These are phyloP conservation scores for Wallemia mellicola DNA, from an alignment of 1,284 basidiomycete genomes.

Conservation along the genomic window DNA sequence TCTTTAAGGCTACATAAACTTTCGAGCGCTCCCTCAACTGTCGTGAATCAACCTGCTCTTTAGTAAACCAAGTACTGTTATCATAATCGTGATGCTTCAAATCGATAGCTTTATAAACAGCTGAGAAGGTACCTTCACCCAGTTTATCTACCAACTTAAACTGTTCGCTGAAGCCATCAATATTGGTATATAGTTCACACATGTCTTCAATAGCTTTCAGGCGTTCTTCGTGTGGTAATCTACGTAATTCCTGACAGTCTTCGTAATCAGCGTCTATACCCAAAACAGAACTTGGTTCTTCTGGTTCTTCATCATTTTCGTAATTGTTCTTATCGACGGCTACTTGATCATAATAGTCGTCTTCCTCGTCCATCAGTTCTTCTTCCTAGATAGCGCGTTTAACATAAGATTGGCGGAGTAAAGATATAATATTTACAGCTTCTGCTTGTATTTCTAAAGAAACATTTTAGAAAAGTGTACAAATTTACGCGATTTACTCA, in stretches of 20 bases:
- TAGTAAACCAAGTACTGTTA: conserved; percentile 43
- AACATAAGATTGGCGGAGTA: background rate
- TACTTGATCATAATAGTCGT: background rate
- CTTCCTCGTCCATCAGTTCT: background rate
- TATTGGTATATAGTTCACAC: conserved; percentile 19
- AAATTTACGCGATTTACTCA: no score
- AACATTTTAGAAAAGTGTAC: no score
- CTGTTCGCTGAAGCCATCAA: conserved; percentile 31
- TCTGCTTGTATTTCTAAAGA: background rate
- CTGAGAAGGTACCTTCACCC: conserved; percentile 89
- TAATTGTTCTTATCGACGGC: background rate
- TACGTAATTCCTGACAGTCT: conserved; percentile 12
- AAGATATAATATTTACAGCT: background rate
- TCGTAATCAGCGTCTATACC: conserved; percentile 13
- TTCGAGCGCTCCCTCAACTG: background rate
- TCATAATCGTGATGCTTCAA: conserved; percentile 40
- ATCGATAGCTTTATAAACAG: conserved; percentile 90
- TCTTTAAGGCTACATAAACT: conserved; percentile 72
- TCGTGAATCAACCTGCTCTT: conserved; percentile 17
- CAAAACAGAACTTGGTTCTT: background rate
- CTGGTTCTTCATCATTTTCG: background rate
- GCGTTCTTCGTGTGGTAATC: conserved; percentile 29
- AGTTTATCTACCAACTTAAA: conserved; percentile 70
- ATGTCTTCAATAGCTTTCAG: conserved; percentile 51
- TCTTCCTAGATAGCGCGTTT: background rate